Evolutionary conservation across 192 early-diverging fungal genomes (phyloP).

Genomic region (Backusella tarrabulga): DNA sequence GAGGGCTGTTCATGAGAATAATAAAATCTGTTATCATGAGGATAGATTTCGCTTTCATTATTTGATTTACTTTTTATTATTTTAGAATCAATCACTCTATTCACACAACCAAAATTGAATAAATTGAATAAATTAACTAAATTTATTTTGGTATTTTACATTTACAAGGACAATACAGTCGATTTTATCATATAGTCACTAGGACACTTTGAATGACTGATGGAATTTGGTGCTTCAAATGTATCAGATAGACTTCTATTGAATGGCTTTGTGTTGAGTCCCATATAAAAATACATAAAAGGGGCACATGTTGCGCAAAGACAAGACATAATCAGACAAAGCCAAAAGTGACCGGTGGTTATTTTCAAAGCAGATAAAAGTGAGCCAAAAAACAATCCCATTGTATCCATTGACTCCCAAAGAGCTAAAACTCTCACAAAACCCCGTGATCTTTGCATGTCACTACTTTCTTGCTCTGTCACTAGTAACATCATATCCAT

Average conservation of each 20-base stretch:
- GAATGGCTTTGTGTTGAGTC: not conserved
- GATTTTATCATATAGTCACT: not conserved
- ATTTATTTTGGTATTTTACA: not conserved
- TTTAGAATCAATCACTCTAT: too few relatives aligned
- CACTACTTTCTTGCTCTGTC: not conserved
- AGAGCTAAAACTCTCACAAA: not conserved
- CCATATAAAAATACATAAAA: constrained; percentile 1
- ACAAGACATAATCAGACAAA: not conserved
- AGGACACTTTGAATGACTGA: not conserved
- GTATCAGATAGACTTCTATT: not conserved
- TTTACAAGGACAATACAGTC: not conserved
- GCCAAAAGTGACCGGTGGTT: not conserved
- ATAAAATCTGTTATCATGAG: too few relatives aligned
- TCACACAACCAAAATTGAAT: too few relatives aligned
- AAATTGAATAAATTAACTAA: too few relatives aligned
- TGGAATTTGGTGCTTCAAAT: not conserved
- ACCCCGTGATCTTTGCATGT: not conserved
- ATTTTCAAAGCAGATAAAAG: not conserved
- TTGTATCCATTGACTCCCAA: not conserved
- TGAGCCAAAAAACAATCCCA: not conserved
- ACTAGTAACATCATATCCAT: not conserved
- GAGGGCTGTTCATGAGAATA: too few relatives aligned
- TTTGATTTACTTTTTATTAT: too few relatives aligned
- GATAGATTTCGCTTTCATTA: too few relatives aligned
- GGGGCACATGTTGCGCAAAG: not conserved